Evolutionary conservation across 208 protist genomes (phyloP), one percentile per base, ranked within the genome.

Genomic region (Wallacemonas sp.): DNA sequence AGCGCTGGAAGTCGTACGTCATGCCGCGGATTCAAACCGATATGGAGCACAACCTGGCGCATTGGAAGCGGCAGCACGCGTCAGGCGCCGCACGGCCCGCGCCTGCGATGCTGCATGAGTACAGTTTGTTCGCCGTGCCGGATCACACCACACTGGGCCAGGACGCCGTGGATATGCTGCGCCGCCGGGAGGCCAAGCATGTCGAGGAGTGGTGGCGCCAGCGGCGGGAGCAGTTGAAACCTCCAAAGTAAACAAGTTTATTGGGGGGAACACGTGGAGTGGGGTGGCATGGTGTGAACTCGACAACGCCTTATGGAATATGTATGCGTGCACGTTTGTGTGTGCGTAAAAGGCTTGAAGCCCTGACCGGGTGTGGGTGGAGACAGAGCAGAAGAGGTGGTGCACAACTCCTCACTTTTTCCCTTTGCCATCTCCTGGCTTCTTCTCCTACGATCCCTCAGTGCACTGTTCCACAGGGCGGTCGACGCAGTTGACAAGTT

Each of bases 91-190:
- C 61, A 6, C 46, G 74, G 36, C 66, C 66, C 16, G 55, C 39
- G 5, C 58, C 76, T 2, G 76, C 80, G 36, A 76, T 70, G 52
- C 36, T 90, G 58, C 68, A 72, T 3, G 85, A 92, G 74, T 95
- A 95, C 60, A 80, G 64, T 52, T 72, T 95, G 2, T 95, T 95
- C 55, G 80, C 88, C 16, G 78, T 84, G 0, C 88, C 88, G 24
- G 80, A 92, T 43, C 83, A 91, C 58, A 73, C 64, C 33, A 78
- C 67, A 24, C 39, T 95, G 21, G 88, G 86, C 2, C 85, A 92
- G 74, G 88, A 95, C 68, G 85, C 88, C 8, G 79, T 95, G 14
- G 75, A 91, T 48, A 85, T 84, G 80, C 76, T 95, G 71, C 80
- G 88, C 26, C 49, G 85, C 19, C 80, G 83, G 12, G 85, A 95